A percentile compares a stretch with the other conserved stretches of the same genome.
phyloP scores from a whole-genome alignment of 2,329 filamentous ascomycete genomes.

The Calonectria hongkongensis region DNA sequence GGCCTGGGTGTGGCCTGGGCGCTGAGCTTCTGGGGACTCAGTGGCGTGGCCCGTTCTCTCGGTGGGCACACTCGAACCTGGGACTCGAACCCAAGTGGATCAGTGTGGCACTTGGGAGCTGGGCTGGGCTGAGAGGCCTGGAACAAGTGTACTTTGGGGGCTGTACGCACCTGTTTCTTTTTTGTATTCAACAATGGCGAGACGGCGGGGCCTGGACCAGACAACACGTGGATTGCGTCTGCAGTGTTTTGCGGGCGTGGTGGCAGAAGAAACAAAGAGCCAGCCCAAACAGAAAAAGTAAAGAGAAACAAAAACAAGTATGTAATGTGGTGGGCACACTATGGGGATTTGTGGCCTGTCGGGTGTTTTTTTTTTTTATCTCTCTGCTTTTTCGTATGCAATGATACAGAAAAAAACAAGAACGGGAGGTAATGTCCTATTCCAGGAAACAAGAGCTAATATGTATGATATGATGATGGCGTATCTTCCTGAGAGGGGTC shows the following conservation, averaged over 20 bases:
- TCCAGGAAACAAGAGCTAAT: neutral
- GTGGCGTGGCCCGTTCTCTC: constrained; percentile 25
- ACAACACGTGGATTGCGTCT: constrained; percentile 18
- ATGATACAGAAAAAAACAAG: neutral
- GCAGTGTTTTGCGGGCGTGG: neutral
- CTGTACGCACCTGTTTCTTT: neutral
- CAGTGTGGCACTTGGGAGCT: neutral
- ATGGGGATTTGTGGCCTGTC: constrained; percentile 1
- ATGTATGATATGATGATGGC: neutral
- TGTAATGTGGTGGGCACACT: neutral
- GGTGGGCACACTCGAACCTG: constrained; percentile 8
- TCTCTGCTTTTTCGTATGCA: neutral
- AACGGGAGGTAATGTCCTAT: neutral
- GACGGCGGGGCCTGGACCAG: constrained; percentile 6
- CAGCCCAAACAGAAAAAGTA: neutral
- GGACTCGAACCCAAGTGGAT: constrained; percentile 17
- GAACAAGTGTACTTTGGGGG: constrained; percentile 1
- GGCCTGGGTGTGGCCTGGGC: constrained; percentile 11
- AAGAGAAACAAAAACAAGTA: neutral
- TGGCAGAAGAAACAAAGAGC: constrained; percentile 4
- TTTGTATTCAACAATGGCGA: constrained; percentile 10
- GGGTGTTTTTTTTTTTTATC: neutral
- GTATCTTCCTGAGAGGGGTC: neutral
- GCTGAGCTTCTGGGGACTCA: constrained; percentile 9
- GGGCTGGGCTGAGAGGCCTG: constrained; percentile 2